Evolutionary conservation across 768 basidiomycete species (phyloP), one percentile per base, ranked within the genome.

Genomic region (Daedaleopsis nitida): DNA sequence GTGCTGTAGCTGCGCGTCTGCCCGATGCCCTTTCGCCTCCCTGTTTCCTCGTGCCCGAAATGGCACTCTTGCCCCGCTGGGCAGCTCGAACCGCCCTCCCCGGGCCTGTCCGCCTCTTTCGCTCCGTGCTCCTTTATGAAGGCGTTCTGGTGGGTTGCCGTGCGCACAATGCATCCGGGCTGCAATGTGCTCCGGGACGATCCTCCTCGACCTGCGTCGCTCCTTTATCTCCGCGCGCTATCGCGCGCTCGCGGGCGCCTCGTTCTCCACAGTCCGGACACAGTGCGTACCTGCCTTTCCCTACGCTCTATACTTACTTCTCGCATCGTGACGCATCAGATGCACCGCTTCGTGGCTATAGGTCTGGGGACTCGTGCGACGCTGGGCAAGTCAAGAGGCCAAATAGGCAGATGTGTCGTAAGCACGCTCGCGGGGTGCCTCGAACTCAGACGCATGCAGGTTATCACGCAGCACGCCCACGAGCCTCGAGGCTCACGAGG

Each of bases 41-140:
- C 63, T 65, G 66, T 57, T 62, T 65, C 64, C 69, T 61, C 69
- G 69, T 70, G 69, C 68, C 69, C 44, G 60, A 66, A 62, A 60
- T 59, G 67, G 69, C 45, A 42, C 52, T 51, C 48, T 52, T 44
- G 61, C 55, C 56, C 50, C 54, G 44, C 34, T 37, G 45, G 32
- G 50, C 56, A 32, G 44, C 47, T 34, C 14, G 19, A 52, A 37
- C 7, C 53, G 17, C 37, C 55, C 49, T 56, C 45, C 53, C 57
- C 57, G 51, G 61, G 34, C 47, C 38, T 55, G n/a, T 52, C 57
- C 52, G 56, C 61, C 57, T 58, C 42, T 42, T 50, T 38, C 61
- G 61, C 52, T 34, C 61, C 61, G 61, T 51, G 14, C 50, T 62
- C 61, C 61, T 62, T 48, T 62, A 62, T 62, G 61, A 62, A 62